These are phyloP conservation scores for Dillenia turbinata DNA, from an alignment of 164 flowering plant genomes.

Conservation along the genomic window DNA sequence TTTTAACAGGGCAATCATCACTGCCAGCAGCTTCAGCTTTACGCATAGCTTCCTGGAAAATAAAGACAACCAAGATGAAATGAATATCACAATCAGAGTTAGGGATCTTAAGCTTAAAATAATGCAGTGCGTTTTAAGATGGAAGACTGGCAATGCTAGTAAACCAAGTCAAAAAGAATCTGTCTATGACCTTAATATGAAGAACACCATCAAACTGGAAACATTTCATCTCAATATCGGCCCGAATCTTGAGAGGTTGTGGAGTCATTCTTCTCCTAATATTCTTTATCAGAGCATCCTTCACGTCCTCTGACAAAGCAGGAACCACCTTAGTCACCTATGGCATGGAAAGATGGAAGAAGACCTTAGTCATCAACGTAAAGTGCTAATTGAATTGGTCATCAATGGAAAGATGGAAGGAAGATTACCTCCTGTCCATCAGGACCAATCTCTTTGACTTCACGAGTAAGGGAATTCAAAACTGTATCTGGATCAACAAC, in stretches of 20 bases:
- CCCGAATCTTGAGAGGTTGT: slow-evolving; percentile 87
- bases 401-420: not conserved
- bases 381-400: not conserved
- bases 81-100: not conserved
- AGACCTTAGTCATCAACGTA: slow-evolving; percentile 4
- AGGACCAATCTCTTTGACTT: slow-evolving; percentile 83
- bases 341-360: slow-evolving; percentile 1
- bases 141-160: not conserved
- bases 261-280: slow-evolving; percentile 97
- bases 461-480: slow-evolving; percentile 70
- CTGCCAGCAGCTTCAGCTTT: slow-evolving; percentile 96
- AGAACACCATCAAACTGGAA: slow-evolving; percentile 98
- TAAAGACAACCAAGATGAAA: slow-evolving; percentile 2
- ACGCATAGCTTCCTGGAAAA: slow-evolving; percentile 85
- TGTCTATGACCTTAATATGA: slow-evolving; percentile 73
- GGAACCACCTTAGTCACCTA: slow-evolving; percentile 85
- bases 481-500: slow-evolving; percentile 86
- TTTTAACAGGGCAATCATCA: slow-evolving; percentile 91
- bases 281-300: slow-evolving; percentile 80
- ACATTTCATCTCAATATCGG: slow-evolving; percentile 95
- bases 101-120: not conserved
- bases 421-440: slow-evolving; percentile 83
- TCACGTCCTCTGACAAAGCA: slow-evolving; percentile 80
- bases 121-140: too few species aligned
- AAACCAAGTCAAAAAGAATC: not conserved